phyloP scores from a whole-genome alignment of 345 rosid species.

The Hibiscus tridactylites region DNA sequence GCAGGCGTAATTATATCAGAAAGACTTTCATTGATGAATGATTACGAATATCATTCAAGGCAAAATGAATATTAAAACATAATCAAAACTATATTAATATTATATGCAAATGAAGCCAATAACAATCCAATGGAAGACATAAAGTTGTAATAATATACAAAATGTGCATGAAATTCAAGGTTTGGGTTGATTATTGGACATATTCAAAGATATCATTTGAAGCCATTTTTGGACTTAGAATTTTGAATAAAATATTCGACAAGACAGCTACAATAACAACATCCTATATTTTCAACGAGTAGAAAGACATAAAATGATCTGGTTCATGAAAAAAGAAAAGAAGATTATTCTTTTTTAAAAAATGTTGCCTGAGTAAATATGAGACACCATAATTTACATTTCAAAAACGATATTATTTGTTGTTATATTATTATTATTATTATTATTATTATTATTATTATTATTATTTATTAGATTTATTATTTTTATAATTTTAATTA shows the following conservation, averaged over 20 bases:
- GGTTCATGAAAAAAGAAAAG: neutral
- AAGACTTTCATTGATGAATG: neutral
- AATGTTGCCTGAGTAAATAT: neutral
- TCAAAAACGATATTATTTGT: too few relatives aligned
- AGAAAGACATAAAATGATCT: neutral
- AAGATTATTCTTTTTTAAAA: neutral
- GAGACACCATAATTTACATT: too few relatives aligned
- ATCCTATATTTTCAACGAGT: neutral
- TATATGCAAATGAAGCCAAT: neutral
- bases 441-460: too few relatives aligned
- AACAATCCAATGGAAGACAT: neutral
- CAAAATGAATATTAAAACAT: neutral
- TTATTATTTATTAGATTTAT: too few relatives aligned
- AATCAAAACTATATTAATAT: neutral
- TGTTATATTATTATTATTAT: too few relatives aligned
- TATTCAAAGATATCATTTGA: neutral
- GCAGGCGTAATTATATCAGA: neutral
- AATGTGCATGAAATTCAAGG: neutral
- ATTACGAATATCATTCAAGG: neutral
- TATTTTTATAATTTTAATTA: too few relatives aligned
- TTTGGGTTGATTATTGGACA: neutral
- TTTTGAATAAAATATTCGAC: neutral
- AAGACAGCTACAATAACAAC: neutral
- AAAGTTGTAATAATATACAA: neutral
- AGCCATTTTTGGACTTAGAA: neutral